phyloP scores from a whole-genome alignment of 164 flowering plant species.

The Akebia trifoliata region DNA sequence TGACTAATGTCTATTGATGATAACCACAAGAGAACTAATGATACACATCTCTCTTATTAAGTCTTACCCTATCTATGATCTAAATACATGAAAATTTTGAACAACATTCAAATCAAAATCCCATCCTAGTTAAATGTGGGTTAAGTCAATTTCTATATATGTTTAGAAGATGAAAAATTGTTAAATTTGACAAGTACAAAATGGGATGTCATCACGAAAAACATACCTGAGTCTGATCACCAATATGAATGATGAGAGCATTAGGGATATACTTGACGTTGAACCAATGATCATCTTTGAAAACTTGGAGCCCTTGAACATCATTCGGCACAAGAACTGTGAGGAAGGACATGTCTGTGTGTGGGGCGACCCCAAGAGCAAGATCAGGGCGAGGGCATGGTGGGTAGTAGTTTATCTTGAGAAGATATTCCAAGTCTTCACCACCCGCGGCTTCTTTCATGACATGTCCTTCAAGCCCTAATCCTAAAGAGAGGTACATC shows the following conservation, averaged over 20 bases:
- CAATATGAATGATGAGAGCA: slow-evolving; percentile 34
- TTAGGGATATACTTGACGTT: slow-evolving; percentile 31
- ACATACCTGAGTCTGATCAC: slow-evolving; percentile 39
- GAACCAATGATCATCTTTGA: slow-evolving; percentile 31
- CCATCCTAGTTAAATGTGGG: too few species aligned
- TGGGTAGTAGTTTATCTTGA: slow-evolving; percentile 39
- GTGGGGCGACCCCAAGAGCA: slow-evolving; percentile 37
- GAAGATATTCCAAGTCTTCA: slow-evolving; percentile 27
- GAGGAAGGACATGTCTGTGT: slow-evolving; percentile 34
- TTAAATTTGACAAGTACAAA: too few species aligned
- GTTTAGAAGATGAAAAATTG: too few species aligned
- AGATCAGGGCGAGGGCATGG: slow-evolving; percentile 48
- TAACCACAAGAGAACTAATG: too few species aligned
- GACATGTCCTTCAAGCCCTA: slow-evolving; percentile 26
- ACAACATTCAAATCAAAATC: too few species aligned
- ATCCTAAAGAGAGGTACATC: slow-evolving; percentile 34
- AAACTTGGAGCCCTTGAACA: slow-evolving; percentile 41
- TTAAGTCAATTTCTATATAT: too few species aligned
- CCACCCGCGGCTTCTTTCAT: slow-evolving; percentile 34
- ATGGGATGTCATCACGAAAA: too few species aligned
- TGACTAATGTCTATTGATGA: too few species aligned
- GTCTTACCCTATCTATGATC: too few species aligned
- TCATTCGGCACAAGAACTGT: slow-evolving; percentile 39
- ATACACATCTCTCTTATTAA: too few species aligned
- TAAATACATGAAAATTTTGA: too few species aligned